Conservation (phyloP, 495 filamentous ascomycete species). For the Umbilicaria muhlenbergii region DNA sequence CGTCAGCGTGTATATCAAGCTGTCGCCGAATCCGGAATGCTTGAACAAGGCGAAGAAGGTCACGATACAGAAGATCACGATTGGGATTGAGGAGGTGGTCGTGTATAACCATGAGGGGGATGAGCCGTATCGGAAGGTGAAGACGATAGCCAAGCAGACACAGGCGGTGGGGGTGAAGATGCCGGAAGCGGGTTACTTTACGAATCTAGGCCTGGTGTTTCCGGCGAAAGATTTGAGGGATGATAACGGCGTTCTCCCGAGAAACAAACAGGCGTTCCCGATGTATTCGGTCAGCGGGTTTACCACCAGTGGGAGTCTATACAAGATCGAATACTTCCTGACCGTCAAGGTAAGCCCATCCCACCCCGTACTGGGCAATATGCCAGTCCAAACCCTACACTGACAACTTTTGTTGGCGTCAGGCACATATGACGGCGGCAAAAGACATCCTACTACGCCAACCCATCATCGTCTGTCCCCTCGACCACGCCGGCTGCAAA, state of each 20-base stretch:
- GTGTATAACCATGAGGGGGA: constrained; percentile 98
- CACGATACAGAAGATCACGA: constrained; percentile 84
- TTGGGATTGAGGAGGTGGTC: constrained; percentile 92
- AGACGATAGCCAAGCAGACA: constrained; percentile 67
- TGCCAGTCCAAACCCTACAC: not conserved
- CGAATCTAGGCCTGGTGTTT: constrained; percentile 80
- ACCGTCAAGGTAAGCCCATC: constrained; percentile 63
- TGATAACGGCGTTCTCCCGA: constrained; percentile 70
- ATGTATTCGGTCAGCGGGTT: constrained; percentile 80
- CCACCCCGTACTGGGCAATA: not conserved
- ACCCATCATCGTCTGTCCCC: constrained; percentile 88
- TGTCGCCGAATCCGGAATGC: constrained; percentile 86
- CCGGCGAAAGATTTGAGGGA: constrained; percentile 83
- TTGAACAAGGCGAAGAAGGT: constrained; percentile 78
- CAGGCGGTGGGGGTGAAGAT: constrained; percentile 68
- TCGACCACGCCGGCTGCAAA: constrained; percentile 89
- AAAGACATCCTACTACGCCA: constrained; percentile 82
- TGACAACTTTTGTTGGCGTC: not conserved
- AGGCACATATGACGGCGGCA: constrained; percentile 86
- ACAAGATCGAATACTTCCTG: constrained; percentile 96
- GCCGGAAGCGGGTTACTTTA: constrained; percentile 76
- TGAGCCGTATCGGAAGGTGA: constrained; percentile 82
- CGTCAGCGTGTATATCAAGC: constrained; percentile 85
- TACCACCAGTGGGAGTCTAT: constrained; percentile 83
- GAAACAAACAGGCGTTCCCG: constrained; percentile 76